A percentile compares a stretch with the other conserved stretches of the same genome.
These are phyloP conservation scores for Tulasnella sp. DNA, from an alignment of 768 basidiomycete species.

Conservation along the genomic window DNA sequence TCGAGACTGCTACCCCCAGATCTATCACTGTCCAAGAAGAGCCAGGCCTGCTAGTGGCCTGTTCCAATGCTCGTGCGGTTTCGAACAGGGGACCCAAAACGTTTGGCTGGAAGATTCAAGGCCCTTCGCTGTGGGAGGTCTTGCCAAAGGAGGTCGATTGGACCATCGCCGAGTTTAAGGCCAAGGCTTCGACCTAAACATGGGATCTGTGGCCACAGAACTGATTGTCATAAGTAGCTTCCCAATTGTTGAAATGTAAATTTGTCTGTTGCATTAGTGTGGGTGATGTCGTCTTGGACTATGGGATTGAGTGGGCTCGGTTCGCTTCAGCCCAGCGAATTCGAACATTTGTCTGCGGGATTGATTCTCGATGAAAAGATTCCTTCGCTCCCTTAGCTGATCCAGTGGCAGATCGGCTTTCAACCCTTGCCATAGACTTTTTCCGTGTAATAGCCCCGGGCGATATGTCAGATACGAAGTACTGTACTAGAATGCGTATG, in stretches of 20 bases:
- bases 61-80: conserved; percentile 24
- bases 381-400: too few relatives aligned
- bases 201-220: not conserved
- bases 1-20: not conserved
- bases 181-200: not conserved
- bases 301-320: too few relatives aligned
- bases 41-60: conserved; percentile 18
- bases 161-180: not conserved
- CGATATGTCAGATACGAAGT: too few relatives aligned
- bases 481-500: too few relatives aligned
- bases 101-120: conserved; percentile 19
- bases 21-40: not conserved
- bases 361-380: too few relatives aligned
- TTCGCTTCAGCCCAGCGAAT: too few relatives aligned
- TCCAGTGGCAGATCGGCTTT: too few relatives aligned
- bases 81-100: conserved; percentile 22
- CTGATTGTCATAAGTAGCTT: not conserved
- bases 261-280: too few relatives aligned
- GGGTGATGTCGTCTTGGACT: too few relatives aligned
- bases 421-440: too few relatives aligned
- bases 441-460: too few relatives aligned
- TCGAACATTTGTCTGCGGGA: too few relatives aligned
- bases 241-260: not conserved
- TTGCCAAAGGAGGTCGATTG: not conserved
- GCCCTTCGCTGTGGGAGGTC: not conserved